A percentile compares a stretch with the other conserved stretches of the same genome.
These are phyloP conservation scores for Pythium aristosporum DNA, from an alignment of 352 stramenopile species.

Conservation along the genomic window DNA sequence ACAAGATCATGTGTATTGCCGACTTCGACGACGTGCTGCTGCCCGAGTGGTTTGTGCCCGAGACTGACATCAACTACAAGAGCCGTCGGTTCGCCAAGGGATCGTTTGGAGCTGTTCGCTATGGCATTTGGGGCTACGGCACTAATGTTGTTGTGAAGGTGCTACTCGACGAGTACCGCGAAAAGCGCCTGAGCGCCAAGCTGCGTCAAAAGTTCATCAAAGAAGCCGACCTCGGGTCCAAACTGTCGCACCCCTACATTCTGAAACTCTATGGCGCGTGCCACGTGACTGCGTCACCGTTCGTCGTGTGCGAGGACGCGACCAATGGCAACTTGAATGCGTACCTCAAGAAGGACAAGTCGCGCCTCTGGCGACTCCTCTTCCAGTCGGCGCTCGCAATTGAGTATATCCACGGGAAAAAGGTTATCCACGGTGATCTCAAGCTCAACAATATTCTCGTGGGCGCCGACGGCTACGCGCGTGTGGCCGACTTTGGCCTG, in stretches of 20 bases:
- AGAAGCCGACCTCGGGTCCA: conserved; percentile 82
- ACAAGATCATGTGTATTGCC: neutral
- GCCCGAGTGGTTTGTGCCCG: conserved; percentile 10
- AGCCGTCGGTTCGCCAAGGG: conserved; percentile 2
- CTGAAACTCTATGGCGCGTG: conserved; percentile 11
- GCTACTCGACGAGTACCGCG: neutral
- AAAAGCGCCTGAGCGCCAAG: neutral
- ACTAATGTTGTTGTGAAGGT: conserved; percentile 19
- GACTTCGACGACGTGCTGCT: conserved; percentile 2
- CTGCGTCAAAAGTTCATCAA: conserved; percentile 12
- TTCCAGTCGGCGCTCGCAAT: conserved; percentile 35
- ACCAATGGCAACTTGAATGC: conserved; percentile 23
- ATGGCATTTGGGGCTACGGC: conserved; percentile 13
- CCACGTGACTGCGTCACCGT: conserved; percentile 21
- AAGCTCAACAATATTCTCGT: conserved; percentile 34
- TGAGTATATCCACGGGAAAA: conserved; percentile 37
- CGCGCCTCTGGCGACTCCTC: conserved; percentile 31
- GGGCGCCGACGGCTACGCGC: conserved; percentile 25
- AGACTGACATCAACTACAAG: neutral
- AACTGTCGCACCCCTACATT: conserved; percentile 59
- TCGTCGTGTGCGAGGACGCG: conserved; percentile 33
- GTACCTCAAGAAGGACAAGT: conserved; percentile 16
- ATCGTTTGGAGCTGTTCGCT: conserved; percentile 5
- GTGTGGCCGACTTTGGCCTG: conserved; percentile 37
- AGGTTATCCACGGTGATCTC: conserved; percentile 28